These are phyloP conservation scores for Saturnispora mendoncae DNA, from an alignment of 805 yeast genomes.

Conservation along the genomic window DNA sequence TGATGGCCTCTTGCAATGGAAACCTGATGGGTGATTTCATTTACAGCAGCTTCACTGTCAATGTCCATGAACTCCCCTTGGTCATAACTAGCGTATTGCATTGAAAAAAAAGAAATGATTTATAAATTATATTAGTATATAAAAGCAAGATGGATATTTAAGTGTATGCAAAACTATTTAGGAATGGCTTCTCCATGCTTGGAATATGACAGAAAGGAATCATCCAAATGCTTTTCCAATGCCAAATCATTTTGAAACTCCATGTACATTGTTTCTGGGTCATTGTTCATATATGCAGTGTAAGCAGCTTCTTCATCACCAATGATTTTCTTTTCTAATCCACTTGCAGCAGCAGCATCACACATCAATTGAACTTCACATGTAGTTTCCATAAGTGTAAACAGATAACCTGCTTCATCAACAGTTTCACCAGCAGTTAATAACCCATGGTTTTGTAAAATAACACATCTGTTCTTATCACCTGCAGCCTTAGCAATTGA, in stretches of 20 bases:
- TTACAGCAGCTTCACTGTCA: conserved; percentile 3
- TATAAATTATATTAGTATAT: too few relatives aligned
- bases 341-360: conserved; percentile 41
- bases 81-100: too few relatives aligned
- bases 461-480: conserved; percentile 41
- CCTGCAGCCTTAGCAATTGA: conserved; percentile 57
- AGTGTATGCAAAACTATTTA: background rate
- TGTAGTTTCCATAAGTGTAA: conserved; percentile 51
- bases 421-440: conserved; percentile 62
- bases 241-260: conserved; percentile 70
- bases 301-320: conserved; percentile 59
- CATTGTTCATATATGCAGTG: conserved; percentile 51
- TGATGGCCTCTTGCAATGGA: background rate
- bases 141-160: too few relatives aligned
- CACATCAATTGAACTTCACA: conserved; percentile 61
- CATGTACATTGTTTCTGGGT: conserved; percentile 58
- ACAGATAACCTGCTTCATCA: conserved; percentile 66
- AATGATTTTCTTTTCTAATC: conserved; percentile 34
- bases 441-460: conserved; percentile 66
- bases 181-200: conserved; percentile 11
- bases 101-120: too few relatives aligned
- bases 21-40: conserved; percentile 2
- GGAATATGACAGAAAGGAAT: conserved; percentile 23
- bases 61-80: conserved; percentile 10
- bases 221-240: conserved; percentile 32